phyloP scores from a whole-genome alignment of 805 yeast genomes.

The Metschnikowia similis region DNA sequence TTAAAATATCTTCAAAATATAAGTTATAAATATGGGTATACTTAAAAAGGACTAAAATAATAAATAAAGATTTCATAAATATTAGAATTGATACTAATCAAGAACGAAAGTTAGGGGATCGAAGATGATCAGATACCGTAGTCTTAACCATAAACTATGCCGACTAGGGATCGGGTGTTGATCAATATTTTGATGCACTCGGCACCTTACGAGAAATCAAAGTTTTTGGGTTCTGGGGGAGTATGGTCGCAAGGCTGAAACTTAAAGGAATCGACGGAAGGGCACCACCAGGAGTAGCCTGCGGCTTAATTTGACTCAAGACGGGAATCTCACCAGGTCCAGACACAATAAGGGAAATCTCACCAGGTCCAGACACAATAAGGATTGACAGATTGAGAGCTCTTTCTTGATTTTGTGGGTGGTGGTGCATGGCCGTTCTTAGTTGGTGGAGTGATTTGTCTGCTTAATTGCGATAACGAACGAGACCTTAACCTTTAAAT shows the following conservation, averaged over 20 bases:
- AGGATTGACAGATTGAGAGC: neutral
- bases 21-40: too few relatives aligned
- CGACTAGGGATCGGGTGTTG: neutral
- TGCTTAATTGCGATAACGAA: conserved; percentile 47
- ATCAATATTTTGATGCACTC: neutral
- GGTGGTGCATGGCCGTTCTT: conserved; percentile 28
- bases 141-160: neutral
- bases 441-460: conserved; percentile 39
- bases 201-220: neutral
- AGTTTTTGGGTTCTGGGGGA: neutral
- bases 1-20: too few relatives aligned
- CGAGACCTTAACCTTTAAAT: conserved; percentile 43
- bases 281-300: conserved; percentile 1
- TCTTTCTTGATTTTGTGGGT: conserved; percentile 35
- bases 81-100: too few relatives aligned
- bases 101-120: too few relatives aligned
- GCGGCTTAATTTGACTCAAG: too few relatives aligned
- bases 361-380: neutral
- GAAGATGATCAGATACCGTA: neutral
- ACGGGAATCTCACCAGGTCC: too few relatives aligned
- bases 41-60: too few relatives aligned
- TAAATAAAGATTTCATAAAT: too few relatives aligned
- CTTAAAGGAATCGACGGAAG: neutral
- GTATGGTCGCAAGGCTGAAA: neutral
- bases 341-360: neutral